Conservation (phyloP, 2,329 filamentous ascomycete genomes). For the Orbilia javanica region DNA sequence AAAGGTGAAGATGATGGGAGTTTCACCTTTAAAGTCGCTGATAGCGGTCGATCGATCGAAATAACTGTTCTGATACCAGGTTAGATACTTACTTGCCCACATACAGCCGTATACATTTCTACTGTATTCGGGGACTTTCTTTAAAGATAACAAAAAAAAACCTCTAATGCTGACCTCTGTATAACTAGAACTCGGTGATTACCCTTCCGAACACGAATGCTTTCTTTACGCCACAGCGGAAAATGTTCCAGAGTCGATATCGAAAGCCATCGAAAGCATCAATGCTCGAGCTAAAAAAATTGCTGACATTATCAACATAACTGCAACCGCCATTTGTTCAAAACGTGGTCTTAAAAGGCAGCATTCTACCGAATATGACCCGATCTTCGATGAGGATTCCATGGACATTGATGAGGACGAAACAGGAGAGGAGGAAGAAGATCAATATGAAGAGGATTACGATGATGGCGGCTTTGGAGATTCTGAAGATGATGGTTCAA, state of each 20-base stretch:
- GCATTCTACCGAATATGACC: conserved; percentile 60
- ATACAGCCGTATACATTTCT: too few species aligned
- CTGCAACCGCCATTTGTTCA: conserved; percentile 37
- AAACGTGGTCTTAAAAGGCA: conserved; percentile 58
- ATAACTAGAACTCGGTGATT: conserved; percentile 70
- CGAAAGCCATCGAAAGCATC: conserved; percentile 62
- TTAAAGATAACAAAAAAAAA: too few species aligned
- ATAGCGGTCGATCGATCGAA: conserved; percentile 62
- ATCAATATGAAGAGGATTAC: conserved; percentile 64
- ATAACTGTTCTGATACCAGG: conserved; percentile 66
- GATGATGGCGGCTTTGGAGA: conserved; percentile 65
- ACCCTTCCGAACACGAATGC: conserved; percentile 72
- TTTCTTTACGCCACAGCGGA: conserved; percentile 71
- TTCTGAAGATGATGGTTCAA: conserved; percentile 64
- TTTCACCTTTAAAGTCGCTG: conserved; percentile 73
- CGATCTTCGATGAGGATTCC: conserved; percentile 60
- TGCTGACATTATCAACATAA: conserved; percentile 36
- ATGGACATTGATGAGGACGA: conserved; percentile 64
- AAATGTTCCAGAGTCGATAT: conserved; percentile 66
- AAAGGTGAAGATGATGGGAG: conserved; percentile 79
- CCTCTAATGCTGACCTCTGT: background rate
- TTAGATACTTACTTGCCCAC: conserved; percentile 60
- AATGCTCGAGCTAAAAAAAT: conserved; percentile 38
- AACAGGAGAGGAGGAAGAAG: conserved; percentile 63
- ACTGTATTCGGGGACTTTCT: too few species aligned